phyloP scores from a whole-genome alignment of 495 filamentous ascomycete species.

The Neohortaea acidophila region DNA sequence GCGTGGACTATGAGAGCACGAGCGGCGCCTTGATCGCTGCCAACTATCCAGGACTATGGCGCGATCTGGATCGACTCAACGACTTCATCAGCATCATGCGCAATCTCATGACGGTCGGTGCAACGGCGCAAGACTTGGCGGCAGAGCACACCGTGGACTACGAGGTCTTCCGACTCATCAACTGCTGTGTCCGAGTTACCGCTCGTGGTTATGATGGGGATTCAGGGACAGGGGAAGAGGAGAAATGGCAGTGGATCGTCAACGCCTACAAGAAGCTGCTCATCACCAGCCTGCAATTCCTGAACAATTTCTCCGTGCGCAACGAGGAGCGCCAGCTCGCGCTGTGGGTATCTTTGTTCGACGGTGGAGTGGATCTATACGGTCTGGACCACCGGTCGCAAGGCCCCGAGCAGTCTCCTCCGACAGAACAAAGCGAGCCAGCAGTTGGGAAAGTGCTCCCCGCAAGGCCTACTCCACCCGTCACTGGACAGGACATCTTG shows the following conservation, averaged over 20 bases:
- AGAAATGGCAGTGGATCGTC: slow-evolving; percentile 53
- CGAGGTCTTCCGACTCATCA: slow-evolving; percentile 67
- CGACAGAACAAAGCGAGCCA: background rate
- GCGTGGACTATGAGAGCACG: slow-evolving; percentile 24
- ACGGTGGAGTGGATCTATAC: too few relatives aligned
- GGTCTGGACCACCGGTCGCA: background rate
- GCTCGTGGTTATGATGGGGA: slow-evolving; percentile 83
- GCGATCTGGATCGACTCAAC: slow-evolving; percentile 71
- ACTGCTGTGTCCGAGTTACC: slow-evolving; percentile 72
- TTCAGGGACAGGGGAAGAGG: slow-evolving; percentile 45
- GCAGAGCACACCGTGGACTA: slow-evolving; percentile 64
- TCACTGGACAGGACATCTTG: slow-evolving; percentile 7
- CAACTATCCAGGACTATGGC: slow-evolving; percentile 57
- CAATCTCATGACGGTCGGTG: slow-evolving; percentile 69
- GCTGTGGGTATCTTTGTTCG: slow-evolving; percentile 78
- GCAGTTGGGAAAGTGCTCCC: background rate
- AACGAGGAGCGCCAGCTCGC: slow-evolving; percentile 85
- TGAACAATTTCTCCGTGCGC: slow-evolving; percentile 82
- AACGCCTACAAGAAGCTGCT: slow-evolving; percentile 67
- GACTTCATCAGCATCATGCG: slow-evolving; percentile 71
- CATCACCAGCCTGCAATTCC: slow-evolving; percentile 75
- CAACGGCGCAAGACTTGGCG: slow-evolving; percentile 74
- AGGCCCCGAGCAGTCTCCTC: too few relatives aligned
- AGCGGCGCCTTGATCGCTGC: slow-evolving; percentile 49
- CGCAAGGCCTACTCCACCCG: slow-evolving; percentile 3